These are phyloP conservation scores for Penicillium decumbens DNA, from an alignment of 2,329 filamentous ascomycete genomes.

Conservation along the genomic window DNA sequence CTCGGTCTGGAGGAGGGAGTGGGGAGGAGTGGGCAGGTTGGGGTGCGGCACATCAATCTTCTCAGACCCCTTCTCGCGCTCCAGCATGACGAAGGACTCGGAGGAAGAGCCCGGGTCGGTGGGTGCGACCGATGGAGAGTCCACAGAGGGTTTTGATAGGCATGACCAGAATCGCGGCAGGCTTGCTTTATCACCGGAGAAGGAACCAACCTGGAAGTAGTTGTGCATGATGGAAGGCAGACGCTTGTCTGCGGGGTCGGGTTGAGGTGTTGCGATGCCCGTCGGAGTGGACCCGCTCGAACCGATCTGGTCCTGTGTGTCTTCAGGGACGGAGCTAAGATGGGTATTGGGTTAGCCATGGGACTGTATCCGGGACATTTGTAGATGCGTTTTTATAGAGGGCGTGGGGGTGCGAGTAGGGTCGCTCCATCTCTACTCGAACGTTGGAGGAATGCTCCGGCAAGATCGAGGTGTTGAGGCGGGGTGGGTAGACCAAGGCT, in stretches of 20 bases:
- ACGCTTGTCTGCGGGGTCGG: conserved; percentile 90
- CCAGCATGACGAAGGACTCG: conserved; percentile 42
- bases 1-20: conserved; percentile 44
- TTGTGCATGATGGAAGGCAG: conserved; percentile 89
- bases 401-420: conserved; percentile 6
- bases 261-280: conserved; percentile 86
- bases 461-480: neutral
- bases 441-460: conserved; percentile 11
- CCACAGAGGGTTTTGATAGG: conserved; percentile 24
- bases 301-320: conserved; percentile 51
- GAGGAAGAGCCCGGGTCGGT: conserved; percentile 27
- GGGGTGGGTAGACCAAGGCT: neutral
- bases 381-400: neutral
- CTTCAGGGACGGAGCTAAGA: conserved; percentile 34
- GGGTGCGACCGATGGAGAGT: conserved; percentile 14
- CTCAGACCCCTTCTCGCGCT: conserved; percentile 35
- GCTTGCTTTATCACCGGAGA: conserved; percentile 64
- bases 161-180: conserved; percentile 39
- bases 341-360: conserved; percentile 23
- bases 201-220: conserved; percentile 99
- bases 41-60: conserved; percentile 31
- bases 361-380: neutral
- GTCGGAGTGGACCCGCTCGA: conserved; percentile 79
- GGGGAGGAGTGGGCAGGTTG: conserved; percentile 43
- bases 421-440: neutral